Evolutionary conservation across 75 land plant species (phyloP).

Genomic region (Pinus tabuliformis): DNA sequence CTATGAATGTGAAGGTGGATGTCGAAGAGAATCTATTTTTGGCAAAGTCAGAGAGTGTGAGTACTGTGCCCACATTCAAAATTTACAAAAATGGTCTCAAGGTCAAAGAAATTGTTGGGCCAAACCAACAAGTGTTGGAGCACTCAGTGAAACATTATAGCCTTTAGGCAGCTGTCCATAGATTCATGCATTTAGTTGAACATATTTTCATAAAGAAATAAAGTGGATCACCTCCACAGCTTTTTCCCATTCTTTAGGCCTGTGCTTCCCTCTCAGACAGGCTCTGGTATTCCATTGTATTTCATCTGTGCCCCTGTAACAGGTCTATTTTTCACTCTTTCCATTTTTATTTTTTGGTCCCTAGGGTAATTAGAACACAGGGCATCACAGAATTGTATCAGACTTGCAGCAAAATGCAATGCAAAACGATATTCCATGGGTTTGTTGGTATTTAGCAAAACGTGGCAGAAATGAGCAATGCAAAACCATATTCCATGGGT

Average conservation of each 20-base stretch:
- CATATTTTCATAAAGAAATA: conserved; percentile 7
- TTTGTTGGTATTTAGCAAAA: background rate
- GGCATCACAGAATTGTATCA: too few relatives aligned
- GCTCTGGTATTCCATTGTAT: background rate
- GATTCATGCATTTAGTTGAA: conserved; percentile 2
- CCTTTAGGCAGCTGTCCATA: conserved; percentile 6
- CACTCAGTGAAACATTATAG: conserved; percentile 41
- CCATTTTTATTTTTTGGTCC: background rate
- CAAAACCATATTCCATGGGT: background rate
- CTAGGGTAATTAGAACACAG: background rate
- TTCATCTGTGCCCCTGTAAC: background rate
- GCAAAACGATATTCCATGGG: background rate
- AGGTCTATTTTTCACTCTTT: conserved; percentile 4
- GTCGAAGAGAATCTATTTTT: conserved; percentile 43
- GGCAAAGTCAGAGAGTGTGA: conserved; percentile 69
- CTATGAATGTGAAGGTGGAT: conserved; percentile 41
- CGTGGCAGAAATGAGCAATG: background rate
- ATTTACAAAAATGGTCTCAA: conserved; percentile 80
- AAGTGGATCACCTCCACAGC: conserved; percentile 5
- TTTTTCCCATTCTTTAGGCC: conserved; percentile 5
- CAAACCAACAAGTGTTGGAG: conserved; percentile 52
- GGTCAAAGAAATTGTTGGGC: conserved; percentile 63
- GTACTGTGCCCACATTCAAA: conserved; percentile 65
- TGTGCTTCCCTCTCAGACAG: background rate
- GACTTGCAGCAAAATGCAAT: background rate